Evolutionary conservation across 2,329 filamentous ascomycete species (phyloP).

Genomic region (Aphanocladium album): DNA sequence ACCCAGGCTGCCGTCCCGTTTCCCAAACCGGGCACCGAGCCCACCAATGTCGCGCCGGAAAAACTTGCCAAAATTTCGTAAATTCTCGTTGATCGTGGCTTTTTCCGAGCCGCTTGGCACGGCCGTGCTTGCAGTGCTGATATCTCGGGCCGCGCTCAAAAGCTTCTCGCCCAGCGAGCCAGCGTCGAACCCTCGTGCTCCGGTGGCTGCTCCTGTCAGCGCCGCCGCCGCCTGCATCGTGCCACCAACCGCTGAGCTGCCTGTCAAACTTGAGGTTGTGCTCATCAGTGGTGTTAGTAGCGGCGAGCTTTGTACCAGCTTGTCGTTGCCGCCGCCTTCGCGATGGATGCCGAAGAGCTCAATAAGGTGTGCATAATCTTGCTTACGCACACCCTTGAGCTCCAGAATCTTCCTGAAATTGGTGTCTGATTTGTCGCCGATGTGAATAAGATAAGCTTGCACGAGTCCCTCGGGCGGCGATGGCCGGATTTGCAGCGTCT

Average conservation of each 20-base stretch:
- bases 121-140: slow-evolving; percentile 50
- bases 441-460: slow-evolving; percentile 95
- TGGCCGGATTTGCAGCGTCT: slow-evolving; percentile 90
- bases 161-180: slow-evolving; percentile 79
- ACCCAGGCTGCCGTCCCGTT: slow-evolving; percentile 43
- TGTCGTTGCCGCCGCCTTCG: slow-evolving; percentile 67
- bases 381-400: slow-evolving; percentile 83
- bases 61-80: slow-evolving; percentile 95
- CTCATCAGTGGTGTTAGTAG: slow-evolving; percentile 62
- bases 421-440: slow-evolving; percentile 83
- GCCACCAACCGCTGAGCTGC: slow-evolving; percentile 29
- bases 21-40: slow-evolving; percentile 68
- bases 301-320: slow-evolving; percentile 64
- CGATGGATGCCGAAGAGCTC: slow-evolving; percentile 80
- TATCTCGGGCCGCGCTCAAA: slow-evolving; percentile 81
- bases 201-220: slow-evolving; percentile 29
- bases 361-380: slow-evolving; percentile 74
- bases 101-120: slow-evolving; percentile 45
- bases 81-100: slow-evolving; percentile 81
- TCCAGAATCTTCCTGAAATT: slow-evolving; percentile 98
- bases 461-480: slow-evolving; percentile 90
- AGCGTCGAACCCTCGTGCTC: slow-evolving; percentile 65
- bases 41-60: slow-evolving; percentile 83
- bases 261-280: slow-evolving; percentile 33
- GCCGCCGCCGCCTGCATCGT: slow-evolving; percentile 41